Percentiles rank a stretch among this genome's conserved stretches.
Conservation (phyloP, 352 stramenopile genomes). For the Pythium aquatile region DNA sequence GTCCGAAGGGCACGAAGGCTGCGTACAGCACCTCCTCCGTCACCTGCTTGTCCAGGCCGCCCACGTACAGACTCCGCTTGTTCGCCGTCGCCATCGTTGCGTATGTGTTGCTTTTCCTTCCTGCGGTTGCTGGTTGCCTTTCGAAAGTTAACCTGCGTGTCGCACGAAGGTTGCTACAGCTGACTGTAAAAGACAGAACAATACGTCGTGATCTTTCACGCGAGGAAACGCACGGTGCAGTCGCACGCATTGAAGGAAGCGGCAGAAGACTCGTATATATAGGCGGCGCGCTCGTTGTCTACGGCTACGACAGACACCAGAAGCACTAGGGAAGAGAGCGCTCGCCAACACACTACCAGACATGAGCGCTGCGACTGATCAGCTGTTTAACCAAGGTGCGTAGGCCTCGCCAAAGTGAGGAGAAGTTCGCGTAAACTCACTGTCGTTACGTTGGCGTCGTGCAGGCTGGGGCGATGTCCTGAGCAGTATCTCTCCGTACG, state of each 20-base stretch:
- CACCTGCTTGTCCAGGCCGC: conserved; percentile 86
- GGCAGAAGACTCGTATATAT: neutral
- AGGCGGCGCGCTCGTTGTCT: conserved; percentile 1
- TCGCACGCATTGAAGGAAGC: neutral
- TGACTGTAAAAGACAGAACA: conserved; percentile 26
- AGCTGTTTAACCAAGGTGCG: conserved; percentile 85
- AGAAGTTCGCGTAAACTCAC: neutral
- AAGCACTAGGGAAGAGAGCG: conserved; percentile 18
- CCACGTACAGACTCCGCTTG: conserved; percentile 88
- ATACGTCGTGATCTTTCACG: conserved; percentile 3
- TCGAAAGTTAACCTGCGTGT: conserved; percentile 20
- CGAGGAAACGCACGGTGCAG: conserved; percentile 26
- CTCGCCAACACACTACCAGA: conserved; percentile 11
- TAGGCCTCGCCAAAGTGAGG: conserved; percentile 1
- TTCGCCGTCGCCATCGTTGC: conserved; percentile 31
- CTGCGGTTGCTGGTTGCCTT: conserved; percentile 2
- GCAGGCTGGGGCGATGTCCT: conserved; percentile 93
- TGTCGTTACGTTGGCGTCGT: neutral
- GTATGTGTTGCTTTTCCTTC: neutral
- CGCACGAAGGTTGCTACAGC: conserved; percentile 19
- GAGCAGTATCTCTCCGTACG: conserved; percentile 98
- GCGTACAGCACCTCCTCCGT: conserved; percentile 86
- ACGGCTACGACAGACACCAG: conserved; percentile 5
- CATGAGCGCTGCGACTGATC: conserved; percentile 82
- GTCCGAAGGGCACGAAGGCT: conserved; percentile 81